Evolutionary conservation across 2,329 filamentous ascomycete species (phyloP).

Genomic region (Colletotrichum sp.): DNA sequence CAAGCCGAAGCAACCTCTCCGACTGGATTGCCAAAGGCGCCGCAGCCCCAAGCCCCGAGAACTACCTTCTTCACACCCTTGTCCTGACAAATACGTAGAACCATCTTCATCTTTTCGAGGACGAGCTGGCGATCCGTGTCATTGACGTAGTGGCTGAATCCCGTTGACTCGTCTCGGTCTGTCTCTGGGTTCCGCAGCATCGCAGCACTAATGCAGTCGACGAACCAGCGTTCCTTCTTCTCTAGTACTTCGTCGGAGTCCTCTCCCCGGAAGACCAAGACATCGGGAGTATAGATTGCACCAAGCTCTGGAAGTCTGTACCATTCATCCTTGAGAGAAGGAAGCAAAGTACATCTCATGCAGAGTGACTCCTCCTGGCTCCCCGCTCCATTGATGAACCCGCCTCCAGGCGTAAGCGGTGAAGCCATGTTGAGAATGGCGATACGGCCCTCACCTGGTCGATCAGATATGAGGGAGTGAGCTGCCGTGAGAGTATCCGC

Average conservation of each 20-base stretch:
- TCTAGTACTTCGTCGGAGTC: slow-evolving; percentile 39
- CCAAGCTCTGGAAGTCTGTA: slow-evolving; percentile 66
- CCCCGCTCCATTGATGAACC: slow-evolving; percentile 63
- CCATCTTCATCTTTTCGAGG: slow-evolving; percentile 60
- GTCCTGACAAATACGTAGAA: slow-evolving; percentile 55
- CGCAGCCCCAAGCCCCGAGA: slow-evolving; percentile 70
- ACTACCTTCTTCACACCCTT: slow-evolving; percentile 56
- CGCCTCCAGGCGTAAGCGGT: slow-evolving; percentile 64
- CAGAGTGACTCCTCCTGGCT: slow-evolving; percentile 69
- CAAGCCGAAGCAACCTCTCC: slow-evolving; percentile 63
- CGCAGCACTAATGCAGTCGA: slow-evolving; percentile 63
- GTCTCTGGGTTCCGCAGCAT: slow-evolving; percentile 65
- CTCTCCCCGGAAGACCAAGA: slow-evolving; percentile 59
- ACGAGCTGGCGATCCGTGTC: slow-evolving; percentile 56
- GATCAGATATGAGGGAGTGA: slow-evolving; percentile 31
- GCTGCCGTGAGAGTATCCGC: slow-evolving; percentile 62
- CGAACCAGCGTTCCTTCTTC: slow-evolving; percentile 58
- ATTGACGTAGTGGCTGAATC: slow-evolving; percentile 41
- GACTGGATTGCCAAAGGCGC: slow-evolving; percentile 67
- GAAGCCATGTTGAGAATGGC: slow-evolving; percentile 70
- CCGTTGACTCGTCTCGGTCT: slow-evolving; percentile 37
- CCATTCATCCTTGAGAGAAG: slow-evolving; percentile 61
- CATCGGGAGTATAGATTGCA: slow-evolving; percentile 61
- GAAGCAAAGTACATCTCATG: slow-evolving; percentile 63
- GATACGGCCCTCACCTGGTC: slow-evolving; percentile 34